phyloP scores from a whole-genome alignment of 331 rosid species.

The Dryas integrifolia region DNA sequence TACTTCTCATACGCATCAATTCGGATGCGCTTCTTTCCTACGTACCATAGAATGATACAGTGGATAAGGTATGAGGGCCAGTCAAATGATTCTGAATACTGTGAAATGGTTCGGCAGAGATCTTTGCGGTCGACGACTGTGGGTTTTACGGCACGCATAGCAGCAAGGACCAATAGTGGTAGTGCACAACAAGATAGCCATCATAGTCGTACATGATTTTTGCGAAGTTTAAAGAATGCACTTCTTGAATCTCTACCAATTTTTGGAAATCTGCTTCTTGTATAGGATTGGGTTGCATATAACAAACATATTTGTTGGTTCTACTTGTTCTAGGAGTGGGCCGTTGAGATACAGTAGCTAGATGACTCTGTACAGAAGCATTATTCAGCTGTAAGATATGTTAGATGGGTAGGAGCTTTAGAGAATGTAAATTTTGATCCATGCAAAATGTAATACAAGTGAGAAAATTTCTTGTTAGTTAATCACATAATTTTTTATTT shows the following conservation, averaged over 20 bases:
- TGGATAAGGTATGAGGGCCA: slow-evolving; percentile 65
- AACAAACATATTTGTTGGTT: slow-evolving; percentile 9
- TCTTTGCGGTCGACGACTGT: slow-evolving; percentile 51
- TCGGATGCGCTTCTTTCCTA: slow-evolving; percentile 73
- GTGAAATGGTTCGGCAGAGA: slow-evolving; percentile 48
- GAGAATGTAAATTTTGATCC: slow-evolving; percentile 23
- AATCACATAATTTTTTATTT: neutral
- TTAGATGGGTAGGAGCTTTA: slow-evolving; percentile 20
- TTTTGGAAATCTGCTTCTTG: slow-evolving; percentile 14
- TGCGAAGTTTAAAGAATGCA: slow-evolving; percentile 13
- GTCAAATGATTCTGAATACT: slow-evolving; percentile 54
- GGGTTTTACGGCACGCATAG: slow-evolving; percentile 81
- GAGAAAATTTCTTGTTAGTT: slow-evolving; percentile 28
- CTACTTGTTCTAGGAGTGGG: slow-evolving; percentile 11
- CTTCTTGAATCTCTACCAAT: slow-evolving; percentile 22
- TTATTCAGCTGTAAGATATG: slow-evolving; percentile 20
- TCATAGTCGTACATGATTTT: slow-evolving; percentile 31
- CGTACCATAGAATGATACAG: slow-evolving; percentile 64
- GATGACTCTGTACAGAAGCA: slow-evolving; percentile 30
- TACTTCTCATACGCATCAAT: slow-evolving; percentile 61
- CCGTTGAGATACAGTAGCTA: slow-evolving; percentile 18
- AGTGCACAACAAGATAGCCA: slow-evolving; percentile 18
- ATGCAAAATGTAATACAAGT: slow-evolving; percentile 30
- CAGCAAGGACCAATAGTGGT: slow-evolving; percentile 42
- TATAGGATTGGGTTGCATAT: neutral